Conservation (phyloP, 345 rosid species). For the Citrus unshiu region DNA sequence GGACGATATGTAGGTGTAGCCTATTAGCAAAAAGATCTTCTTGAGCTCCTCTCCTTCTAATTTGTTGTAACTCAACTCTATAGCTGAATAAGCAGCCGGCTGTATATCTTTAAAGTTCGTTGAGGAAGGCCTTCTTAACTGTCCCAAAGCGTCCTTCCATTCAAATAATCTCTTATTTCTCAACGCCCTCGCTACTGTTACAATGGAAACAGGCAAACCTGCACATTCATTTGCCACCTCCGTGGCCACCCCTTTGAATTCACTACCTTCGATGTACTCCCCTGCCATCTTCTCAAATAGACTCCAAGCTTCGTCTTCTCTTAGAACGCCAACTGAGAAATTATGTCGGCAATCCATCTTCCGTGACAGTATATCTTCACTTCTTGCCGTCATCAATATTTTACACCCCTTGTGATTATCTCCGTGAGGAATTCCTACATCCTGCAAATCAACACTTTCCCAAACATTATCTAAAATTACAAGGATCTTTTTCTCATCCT, state of each 20-base stretch:
- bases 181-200: conserved; percentile 11
- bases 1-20: neutral
- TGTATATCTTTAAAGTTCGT: neutral
- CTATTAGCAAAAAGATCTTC: conserved; percentile 16
- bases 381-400: neutral
- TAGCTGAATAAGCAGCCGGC: neutral
- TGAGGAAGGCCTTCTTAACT: neutral
- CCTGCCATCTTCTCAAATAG: conserved; percentile 1
- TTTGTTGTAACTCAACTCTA: conserved; percentile 24
- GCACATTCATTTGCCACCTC: conserved; percentile 20
- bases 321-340: neutral
- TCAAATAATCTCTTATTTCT: neutral
- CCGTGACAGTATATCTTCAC: neutral
- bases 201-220: conserved; percentile 30
- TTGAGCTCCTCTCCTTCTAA: conserved; percentile 20
- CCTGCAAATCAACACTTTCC: too few relatives aligned
- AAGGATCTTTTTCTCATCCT: too few relatives aligned
- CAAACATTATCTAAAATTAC: too few relatives aligned
- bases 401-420: neutral
- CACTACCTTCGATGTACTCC: neutral
- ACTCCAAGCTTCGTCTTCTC: neutral
- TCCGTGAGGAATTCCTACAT: too few relatives aligned
- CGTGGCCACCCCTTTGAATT: neutral
- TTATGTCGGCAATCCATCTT: neutral
- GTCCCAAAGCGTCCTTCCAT: conserved; percentile 29